Evolutionary conservation across 1,284 basidiomycete species (phyloP).

Genomic region (Tilletia walkeri): DNA sequence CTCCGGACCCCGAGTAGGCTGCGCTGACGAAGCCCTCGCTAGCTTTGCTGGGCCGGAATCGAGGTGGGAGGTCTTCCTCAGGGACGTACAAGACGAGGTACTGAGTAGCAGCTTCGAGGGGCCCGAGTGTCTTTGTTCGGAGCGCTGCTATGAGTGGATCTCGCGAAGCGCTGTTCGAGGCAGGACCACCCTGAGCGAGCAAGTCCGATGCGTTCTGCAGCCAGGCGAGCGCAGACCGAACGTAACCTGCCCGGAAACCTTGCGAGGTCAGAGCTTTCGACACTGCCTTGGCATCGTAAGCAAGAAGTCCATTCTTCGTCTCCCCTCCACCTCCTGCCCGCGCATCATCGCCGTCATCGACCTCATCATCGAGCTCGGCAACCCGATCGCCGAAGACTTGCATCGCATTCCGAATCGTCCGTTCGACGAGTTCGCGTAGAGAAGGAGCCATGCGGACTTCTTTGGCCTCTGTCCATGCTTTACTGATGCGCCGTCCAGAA

Average conservation of each 20-base stretch:
- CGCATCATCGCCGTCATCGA: not conserved
- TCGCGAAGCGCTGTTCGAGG: conserved; percentile 43
- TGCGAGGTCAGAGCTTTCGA: conserved; percentile 41
- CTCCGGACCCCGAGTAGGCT: conserved; percentile 60
- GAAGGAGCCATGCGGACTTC: conserved; percentile 81
- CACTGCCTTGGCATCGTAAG: conserved; percentile 22
- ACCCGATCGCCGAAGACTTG: conserved; percentile 34
- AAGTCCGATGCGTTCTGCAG: conserved; percentile 35
- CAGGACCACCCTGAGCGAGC: conserved; percentile 57
- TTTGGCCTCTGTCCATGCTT: conserved; percentile 67
- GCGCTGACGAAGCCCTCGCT: conserved; percentile 67
- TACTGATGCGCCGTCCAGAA: conserved; percentile 45
- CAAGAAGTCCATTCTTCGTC: not conserved
- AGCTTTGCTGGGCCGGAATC: conserved; percentile 61
- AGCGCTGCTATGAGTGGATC: not conserved
- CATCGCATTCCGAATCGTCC: conserved; percentile 73
- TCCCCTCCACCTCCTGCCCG: not conserved
- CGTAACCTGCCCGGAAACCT: conserved; percentile 51
- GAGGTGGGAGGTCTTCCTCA: conserved; percentile 70
- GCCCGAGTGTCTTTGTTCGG: conserved; percentile 44
- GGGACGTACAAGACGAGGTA: conserved; percentile 73
- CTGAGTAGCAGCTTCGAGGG: conserved; percentile 68
- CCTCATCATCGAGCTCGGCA: conserved; percentile 33
- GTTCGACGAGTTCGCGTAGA: conserved; percentile 77
- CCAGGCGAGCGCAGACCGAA: conserved; percentile 42